These are phyloP conservation scores for Papiliotrema terrestris DNA, from an alignment of 1,284 basidiomycete species.

Conservation along the genomic window DNA sequence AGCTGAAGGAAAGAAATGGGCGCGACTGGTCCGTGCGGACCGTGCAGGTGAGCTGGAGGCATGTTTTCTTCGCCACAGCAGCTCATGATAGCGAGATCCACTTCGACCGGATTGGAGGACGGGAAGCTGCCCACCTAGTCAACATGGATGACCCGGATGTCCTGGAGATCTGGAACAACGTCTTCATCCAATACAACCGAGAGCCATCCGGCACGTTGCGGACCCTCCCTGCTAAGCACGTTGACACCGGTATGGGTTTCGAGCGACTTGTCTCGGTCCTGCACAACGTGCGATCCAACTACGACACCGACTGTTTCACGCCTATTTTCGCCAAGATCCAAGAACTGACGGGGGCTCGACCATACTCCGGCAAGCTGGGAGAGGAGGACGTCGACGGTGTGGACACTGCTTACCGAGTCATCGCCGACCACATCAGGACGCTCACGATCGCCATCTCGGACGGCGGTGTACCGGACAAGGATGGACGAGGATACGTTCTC, in stretches of 20 bases:
- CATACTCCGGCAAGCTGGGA: constrained; percentile 87
- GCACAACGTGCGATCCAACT: constrained; percentile 90
- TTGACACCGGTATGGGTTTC: constrained; percentile 99
- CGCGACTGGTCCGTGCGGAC: constrained; percentile 93
- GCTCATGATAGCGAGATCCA: constrained; percentile 74
- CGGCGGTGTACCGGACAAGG: constrained; percentile 92
- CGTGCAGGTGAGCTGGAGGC: constrained; percentile 65
- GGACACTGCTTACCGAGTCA: constrained; percentile 95
- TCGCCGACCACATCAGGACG: constrained; percentile 95
- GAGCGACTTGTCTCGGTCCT: constrained; percentile 93
- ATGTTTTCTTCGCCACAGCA: background rate
- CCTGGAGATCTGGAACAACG: constrained; percentile 99
- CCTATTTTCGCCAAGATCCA: constrained; percentile 88
- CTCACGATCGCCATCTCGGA: constrained; percentile 94
- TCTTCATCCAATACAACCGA: constrained; percentile 98
- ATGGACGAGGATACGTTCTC: constrained; percentile 93
- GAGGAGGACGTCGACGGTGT: constrained; percentile 90
- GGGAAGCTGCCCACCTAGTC: constrained; percentile 87
- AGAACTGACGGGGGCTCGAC: constrained; percentile 80
- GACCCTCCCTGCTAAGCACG: constrained; percentile 83
- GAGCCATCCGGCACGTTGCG: constrained; percentile 81
- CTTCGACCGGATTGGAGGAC: constrained; percentile 84
- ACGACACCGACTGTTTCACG: constrained; percentile 92
- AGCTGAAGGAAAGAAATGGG: constrained; percentile 75
- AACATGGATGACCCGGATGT: constrained; percentile 95